Evolutionary conservation across 306 rosid genomes (phyloP).

Genomic region (Carpinus viminea): DNA sequence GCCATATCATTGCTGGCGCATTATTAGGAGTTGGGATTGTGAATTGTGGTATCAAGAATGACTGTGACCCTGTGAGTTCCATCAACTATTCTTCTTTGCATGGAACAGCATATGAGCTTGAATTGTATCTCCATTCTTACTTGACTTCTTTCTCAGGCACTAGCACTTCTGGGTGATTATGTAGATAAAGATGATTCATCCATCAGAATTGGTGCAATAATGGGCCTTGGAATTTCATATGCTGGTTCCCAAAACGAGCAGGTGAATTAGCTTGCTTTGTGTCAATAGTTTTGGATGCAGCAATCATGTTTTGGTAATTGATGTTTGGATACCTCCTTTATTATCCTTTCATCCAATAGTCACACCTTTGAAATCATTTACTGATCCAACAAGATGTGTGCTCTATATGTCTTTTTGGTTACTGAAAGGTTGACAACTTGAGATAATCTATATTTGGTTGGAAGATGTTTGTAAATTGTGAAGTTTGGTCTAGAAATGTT

Average conservation of each 20-base stretch:
- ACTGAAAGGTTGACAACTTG: neutral
- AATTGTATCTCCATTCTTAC: constrained; percentile 29
- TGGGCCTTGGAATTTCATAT: constrained; percentile 96
- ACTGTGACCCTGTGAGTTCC: constrained; percentile 90
- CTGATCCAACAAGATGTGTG: neutral
- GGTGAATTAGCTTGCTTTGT: constrained; percentile 41
- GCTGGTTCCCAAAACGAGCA: constrained; percentile 87
- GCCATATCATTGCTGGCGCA: constrained; percentile 90
- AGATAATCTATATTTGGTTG: neutral
- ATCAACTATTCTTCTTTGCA: constrained; percentile 14
- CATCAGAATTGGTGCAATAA: constrained; percentile 84
- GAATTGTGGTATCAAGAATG: constrained; percentile 77
- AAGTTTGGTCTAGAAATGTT: neutral
- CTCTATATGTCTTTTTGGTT: neutral
- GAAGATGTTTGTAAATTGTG: neutral
- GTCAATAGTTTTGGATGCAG: neutral
- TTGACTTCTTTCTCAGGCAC: constrained; percentile 48
- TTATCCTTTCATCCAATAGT: neutral
- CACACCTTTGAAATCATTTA: neutral
- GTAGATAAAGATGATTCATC: constrained; percentile 83
- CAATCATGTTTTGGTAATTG: neutral
- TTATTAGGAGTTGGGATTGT: constrained; percentile 96
- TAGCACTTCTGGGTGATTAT: constrained; percentile 80
- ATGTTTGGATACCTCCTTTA: neutral
- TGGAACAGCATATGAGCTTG: constrained; percentile 3